Evolutionary conservation across 192 early-diverging fungal genomes (phyloP).

Genomic region (Cetraspora pellucida): DNA sequence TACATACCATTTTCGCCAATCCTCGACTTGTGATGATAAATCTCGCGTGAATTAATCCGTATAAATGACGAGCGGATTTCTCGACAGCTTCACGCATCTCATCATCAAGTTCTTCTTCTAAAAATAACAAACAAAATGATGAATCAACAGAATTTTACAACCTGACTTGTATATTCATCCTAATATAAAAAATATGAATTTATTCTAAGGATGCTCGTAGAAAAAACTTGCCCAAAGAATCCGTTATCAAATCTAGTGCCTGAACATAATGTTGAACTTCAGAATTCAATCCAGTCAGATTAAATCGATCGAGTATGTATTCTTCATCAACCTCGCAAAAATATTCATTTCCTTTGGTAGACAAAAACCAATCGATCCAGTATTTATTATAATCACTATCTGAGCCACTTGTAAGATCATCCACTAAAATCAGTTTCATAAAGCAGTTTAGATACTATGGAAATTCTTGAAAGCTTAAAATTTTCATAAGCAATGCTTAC

Average conservation of each 20-base stretch:
- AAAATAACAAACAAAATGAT: background rate
- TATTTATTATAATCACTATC: slow-evolving; percentile 71
- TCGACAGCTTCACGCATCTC: slow-evolving; percentile 81
- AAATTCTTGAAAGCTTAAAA: too few species aligned
- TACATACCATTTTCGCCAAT: slow-evolving; percentile 85
- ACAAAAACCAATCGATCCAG: slow-evolving; percentile 96
- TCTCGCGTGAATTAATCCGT: slow-evolving; percentile 98
- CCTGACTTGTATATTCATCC: too few species aligned
- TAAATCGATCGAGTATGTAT: slow-evolving; percentile 96
- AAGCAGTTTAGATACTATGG: background rate
- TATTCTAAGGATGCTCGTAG: background rate
- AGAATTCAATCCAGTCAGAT: slow-evolving; percentile 87
- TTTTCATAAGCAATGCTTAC: background rate
- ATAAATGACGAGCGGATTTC: slow-evolving; percentile 86
- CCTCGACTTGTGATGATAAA: slow-evolving; percentile 93
- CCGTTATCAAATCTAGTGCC: slow-evolving; percentile 92
- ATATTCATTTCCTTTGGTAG: slow-evolving; percentile 92
- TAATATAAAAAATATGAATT: background rate
- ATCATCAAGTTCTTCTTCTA: slow-evolving; percentile 70
- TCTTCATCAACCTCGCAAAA: slow-evolving; percentile 99
- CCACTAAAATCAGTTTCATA: slow-evolving; percentile 38
- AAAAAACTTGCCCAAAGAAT: slow-evolving; percentile 64
- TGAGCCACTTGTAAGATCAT: slow-evolving; percentile 60
- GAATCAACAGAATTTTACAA: background rate
- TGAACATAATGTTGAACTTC: slow-evolving; percentile 91